These are phyloP conservation scores for Petunia secreta DNA, from an alignment of 257 asterid genomes.

Conservation along the genomic window DNA sequence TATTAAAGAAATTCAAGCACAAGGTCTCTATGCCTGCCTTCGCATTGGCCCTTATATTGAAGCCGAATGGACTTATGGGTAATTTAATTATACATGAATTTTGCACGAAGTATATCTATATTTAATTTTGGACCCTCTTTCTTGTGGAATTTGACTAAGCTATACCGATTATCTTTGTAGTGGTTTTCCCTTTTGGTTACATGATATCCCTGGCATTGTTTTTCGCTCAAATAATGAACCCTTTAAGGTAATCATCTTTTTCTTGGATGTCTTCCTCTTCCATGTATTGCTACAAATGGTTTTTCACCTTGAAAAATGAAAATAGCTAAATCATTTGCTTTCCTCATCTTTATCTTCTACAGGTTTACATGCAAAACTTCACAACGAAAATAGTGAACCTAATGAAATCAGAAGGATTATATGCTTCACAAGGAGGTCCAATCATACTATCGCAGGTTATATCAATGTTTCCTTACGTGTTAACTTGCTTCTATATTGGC, in stretches of 20 bases:
- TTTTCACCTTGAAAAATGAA: neutral
- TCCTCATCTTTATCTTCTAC: neutral
- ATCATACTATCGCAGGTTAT: conserved; percentile 80
- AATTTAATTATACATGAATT: conserved; percentile 12
- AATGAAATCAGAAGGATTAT: conserved; percentile 75
- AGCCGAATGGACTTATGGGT: conserved; percentile 96
- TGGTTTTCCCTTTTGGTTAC: conserved; percentile 94
- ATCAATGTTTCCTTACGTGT: neutral
- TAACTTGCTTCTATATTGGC: neutral
- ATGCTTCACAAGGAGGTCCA: conserved; percentile 95
- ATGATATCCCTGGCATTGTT: conserved; percentile 64
- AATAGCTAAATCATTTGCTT: neutral
- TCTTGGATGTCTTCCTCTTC: neutral
- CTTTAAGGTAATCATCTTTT: conserved; percentile 54
- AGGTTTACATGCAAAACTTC: conserved; percentile 75
- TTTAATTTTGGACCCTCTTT: conserved; percentile 2
- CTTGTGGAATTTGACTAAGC: neutral
- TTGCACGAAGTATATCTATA: neutral
- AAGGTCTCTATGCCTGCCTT: conserved; percentile 77
- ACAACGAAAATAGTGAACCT: conserved; percentile 68
- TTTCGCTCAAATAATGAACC: conserved; percentile 81
- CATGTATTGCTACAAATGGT: neutral
- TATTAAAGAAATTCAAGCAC: conserved; percentile 67
- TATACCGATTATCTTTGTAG: conserved; percentile 35
- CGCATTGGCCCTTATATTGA: conserved; percentile 89